Conservation (phyloP, 176 grass and related monocot genomes). For the Saccharum officinarum region DNA sequence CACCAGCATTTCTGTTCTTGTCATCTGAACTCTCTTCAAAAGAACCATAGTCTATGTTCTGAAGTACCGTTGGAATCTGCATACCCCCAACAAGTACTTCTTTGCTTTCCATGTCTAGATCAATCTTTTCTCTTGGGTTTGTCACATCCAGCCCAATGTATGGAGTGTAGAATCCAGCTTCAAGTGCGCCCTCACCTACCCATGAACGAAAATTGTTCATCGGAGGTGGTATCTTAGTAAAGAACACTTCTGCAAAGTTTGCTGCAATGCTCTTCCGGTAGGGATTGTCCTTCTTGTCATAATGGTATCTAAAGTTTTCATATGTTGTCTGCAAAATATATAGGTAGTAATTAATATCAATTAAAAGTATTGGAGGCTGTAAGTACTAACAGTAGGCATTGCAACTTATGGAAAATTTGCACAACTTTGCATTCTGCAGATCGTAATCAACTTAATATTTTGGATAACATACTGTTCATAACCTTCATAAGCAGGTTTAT, state of each 20-base stretch:
- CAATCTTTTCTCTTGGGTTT: conserved; percentile 47
- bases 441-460: not conserved
- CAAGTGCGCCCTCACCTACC: conserved; percentile 44
- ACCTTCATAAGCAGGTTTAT: not conserved
- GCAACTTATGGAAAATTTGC: not conserved
- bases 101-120: conserved; percentile 31
- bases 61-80: conserved; percentile 59
- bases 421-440: not conserved
- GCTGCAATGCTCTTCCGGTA: conserved; percentile 45
- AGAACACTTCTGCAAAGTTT: conserved; percentile 60
- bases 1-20: not conserved
- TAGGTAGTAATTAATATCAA: not conserved
- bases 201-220: conserved; percentile 57
- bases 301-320: conserved; percentile 64
- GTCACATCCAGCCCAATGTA: conserved; percentile 44
- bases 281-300: conserved; percentile 63
- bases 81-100: conserved; percentile 34
- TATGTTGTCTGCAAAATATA: conserved; percentile 63
- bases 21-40: conserved; percentile 42
- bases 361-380: conserved; percentile 1
- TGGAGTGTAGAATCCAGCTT: conserved; percentile 53
- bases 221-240: conserved; percentile 55
- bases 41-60: conserved; percentile 68
- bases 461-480: not conserved
- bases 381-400: not conserved